Evolutionary conservation across 495 filamentous ascomycete genomes (phyloP).

Genomic region (Annulohypoxylon nitens): DNA sequence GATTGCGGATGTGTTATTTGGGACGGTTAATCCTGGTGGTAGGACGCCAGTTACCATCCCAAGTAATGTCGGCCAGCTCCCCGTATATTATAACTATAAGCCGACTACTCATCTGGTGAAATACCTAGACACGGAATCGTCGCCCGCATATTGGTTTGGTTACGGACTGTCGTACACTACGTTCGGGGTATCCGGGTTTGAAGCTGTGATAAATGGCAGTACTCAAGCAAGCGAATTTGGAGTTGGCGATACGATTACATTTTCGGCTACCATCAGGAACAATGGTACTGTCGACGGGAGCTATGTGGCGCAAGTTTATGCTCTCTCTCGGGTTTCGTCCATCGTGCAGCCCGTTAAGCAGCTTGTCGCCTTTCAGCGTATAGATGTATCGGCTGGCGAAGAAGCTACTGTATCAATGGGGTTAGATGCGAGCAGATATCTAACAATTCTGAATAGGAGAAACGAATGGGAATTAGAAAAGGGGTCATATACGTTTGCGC

Average conservation of each 20-base stretch:
- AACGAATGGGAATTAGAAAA: slow-evolving; percentile 58
- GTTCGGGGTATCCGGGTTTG: slow-evolving; percentile 50
- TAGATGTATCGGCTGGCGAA: slow-evolving; percentile 52
- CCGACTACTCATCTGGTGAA: slow-evolving; percentile 47
- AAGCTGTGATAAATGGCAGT: slow-evolving; percentile 26
- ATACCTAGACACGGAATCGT: slow-evolving; percentile 52
- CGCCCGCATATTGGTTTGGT: slow-evolving; percentile 55
- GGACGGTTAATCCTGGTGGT: slow-evolving; percentile 59
- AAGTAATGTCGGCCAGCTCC: slow-evolving; percentile 53
- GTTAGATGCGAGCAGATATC: slow-evolving; percentile 56
- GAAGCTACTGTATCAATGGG: slow-evolving; percentile 45
- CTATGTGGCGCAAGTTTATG: slow-evolving; percentile 58
- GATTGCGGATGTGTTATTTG: slow-evolving; percentile 61
- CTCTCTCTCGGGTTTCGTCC: slow-evolving; percentile 53
- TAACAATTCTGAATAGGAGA: slow-evolving; percentile 54
- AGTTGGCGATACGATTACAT: slow-evolving; percentile 49
- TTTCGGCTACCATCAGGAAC: slow-evolving; percentile 53
- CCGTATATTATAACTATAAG: slow-evolving; percentile 59
- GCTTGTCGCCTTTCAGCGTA: slow-evolving; percentile 55
- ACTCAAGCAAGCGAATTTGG: slow-evolving; percentile 38
- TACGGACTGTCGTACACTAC: slow-evolving; percentile 57
- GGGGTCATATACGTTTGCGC: slow-evolving; percentile 58
- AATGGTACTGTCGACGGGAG: slow-evolving; percentile 51
- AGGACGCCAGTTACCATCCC: slow-evolving; percentile 57
- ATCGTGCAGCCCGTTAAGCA: slow-evolving; percentile 58